Conservation (phyloP, 2,329 filamentous ascomycete species). For the Alternaria hordeiaustralica region DNA sequence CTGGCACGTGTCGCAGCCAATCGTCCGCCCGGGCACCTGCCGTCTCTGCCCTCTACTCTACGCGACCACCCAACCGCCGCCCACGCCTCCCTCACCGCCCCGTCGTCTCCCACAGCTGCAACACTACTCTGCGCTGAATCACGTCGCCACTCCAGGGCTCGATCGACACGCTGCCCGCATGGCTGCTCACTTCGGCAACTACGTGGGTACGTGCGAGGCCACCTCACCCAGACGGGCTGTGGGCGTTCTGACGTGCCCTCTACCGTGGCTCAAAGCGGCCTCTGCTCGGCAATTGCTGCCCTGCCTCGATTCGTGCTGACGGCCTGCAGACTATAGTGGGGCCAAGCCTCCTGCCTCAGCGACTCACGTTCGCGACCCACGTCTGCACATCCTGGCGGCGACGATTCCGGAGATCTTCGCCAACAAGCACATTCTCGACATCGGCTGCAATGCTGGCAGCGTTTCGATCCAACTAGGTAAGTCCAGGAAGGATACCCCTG, state of each 20-base stretch:
- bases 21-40: conserved; percentile 19
- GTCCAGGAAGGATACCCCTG: conserved; percentile 31
- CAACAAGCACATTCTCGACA: conserved; percentile 46
- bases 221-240: conserved; percentile 12
- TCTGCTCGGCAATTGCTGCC: conserved; percentile 27
- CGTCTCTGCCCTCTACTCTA: background rate
- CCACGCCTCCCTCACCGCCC: conserved; percentile 2
- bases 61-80: background rate
- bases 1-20: background rate
- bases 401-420: conserved; percentile 44
- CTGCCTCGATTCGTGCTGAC: conserved; percentile 17
- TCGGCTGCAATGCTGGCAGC: conserved; percentile 50
- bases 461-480: conserved; percentile 50
- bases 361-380: conserved; percentile 47
- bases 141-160: conserved; percentile 24
- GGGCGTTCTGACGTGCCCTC: conserved; percentile 11
- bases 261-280: conserved; percentile 12
- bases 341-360: conserved; percentile 44
- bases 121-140: conserved; percentile 7
- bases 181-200: conserved; percentile 45
- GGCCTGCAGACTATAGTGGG: conserved; percentile 46
- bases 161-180: conserved; percentile 36
- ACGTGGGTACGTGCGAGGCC: conserved; percentile 28
- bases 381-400: conserved; percentile 41
- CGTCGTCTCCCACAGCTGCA: background rate